Evolutionary conservation across 2,329 filamentous ascomycete species (phyloP).

Genomic region (Phyllachora maydis): DNA sequence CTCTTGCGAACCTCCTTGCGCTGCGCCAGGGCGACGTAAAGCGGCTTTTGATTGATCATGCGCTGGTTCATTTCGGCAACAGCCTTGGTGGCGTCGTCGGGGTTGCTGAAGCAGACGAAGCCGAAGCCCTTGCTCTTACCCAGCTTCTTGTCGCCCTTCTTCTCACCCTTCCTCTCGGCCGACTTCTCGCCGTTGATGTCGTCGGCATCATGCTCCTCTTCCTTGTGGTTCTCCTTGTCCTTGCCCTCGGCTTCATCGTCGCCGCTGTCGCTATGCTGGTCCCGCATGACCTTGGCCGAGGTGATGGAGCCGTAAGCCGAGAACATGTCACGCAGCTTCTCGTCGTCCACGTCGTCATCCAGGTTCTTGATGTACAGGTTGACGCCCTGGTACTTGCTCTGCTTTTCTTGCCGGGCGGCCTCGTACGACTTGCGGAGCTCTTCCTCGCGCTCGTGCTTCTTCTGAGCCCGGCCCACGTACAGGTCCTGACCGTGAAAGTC

Average conservation of each 20-base stretch:
- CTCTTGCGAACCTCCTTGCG: conserved; percentile 99
- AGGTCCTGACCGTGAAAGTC: conserved; percentile 90
- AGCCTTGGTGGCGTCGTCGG: conserved; percentile 96
- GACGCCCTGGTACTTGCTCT: conserved; percentile 97
- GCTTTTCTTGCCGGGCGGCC: conserved; percentile 92
- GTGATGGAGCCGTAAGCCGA: conserved; percentile 84
- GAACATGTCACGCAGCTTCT: conserved; percentile 92
- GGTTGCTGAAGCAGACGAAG: conserved; percentile 99
- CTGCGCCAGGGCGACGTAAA: conserved; percentile 95
- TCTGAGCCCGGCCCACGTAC: conserved; percentile 95
- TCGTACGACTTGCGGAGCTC: conserved; percentile 98
- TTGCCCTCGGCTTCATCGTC: conserved; percentile 31
- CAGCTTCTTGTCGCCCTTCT: conserved; percentile 34
- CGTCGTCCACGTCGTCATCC: conserved; percentile 89
- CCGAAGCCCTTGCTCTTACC: conserved; percentile 99
- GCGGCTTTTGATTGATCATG: conserved; percentile 91
- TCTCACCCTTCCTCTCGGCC: conserved; percentile 13
- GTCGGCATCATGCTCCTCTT: conserved; percentile 24
- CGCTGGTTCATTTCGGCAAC: conserved; percentile 99
- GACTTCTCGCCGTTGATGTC: no score
- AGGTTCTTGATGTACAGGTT: conserved; percentile 99
- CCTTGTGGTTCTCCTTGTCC: conserved; percentile 25
- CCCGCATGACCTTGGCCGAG: conserved; percentile 98
- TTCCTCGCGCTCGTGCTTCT: conserved; percentile 99
- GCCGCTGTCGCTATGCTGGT: conserved; percentile 39